These are phyloP conservation scores for Tanacetum coccineum DNA, from an alignment of 129 eudicot species.

Conservation along the genomic window DNA sequence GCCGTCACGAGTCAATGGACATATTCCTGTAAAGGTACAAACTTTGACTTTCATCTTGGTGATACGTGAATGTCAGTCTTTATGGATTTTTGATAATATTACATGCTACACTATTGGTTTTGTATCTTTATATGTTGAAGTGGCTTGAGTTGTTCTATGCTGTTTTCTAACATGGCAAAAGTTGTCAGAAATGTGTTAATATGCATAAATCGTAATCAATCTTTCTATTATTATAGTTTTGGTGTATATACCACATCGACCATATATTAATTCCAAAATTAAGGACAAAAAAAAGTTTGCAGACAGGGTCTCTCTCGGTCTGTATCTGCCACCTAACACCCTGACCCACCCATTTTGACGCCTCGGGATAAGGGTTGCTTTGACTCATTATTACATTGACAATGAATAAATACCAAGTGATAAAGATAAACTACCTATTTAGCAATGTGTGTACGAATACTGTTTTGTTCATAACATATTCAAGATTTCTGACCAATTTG, in stretches of 20 bases:
- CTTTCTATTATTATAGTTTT: not conserved
- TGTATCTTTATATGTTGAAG: not conserved
- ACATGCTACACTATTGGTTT: not conserved
- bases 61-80: constrained; percentile 11
- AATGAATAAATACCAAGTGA: not conserved
- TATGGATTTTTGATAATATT: constrained; percentile 5
- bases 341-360: too few species aligned
- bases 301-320: too few species aligned
- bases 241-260: not conserved
- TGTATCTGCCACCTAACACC: not conserved
- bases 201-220: not conserved
- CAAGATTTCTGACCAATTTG: not conserved
- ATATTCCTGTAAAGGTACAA: constrained; percentile 26
- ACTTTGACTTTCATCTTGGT: constrained; percentile 21
- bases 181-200: not conserved
- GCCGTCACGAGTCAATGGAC: constrained; percentile 21
- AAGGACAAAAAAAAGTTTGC: not conserved
- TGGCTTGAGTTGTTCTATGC: too few species aligned
- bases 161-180: too few species aligned
- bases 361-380: not conserved
- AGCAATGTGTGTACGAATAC: not conserved
- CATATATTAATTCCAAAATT: not conserved
- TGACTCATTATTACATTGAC: not conserved
- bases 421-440: not conserved
- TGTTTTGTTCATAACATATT: not conserved